Conservation (phyloP, 805 yeast genomes). For the Lipomyces sp. region DNA sequence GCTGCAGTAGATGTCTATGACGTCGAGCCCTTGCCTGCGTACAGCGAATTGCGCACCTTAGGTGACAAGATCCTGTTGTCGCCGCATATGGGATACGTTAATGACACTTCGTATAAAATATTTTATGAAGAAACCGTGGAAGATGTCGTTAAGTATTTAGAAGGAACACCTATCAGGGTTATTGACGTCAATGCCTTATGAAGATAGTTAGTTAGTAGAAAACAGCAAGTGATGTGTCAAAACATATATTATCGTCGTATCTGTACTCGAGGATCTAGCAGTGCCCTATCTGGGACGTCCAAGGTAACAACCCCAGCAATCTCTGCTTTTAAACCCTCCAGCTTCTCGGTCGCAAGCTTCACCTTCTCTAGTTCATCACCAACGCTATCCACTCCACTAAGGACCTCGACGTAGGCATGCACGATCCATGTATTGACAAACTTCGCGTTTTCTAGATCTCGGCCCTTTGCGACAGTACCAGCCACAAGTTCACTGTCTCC, state of each 20-base stretch:
- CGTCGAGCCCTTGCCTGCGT: constrained; percentile 29
- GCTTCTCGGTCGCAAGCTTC: constrained; percentile 12
- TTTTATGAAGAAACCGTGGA: constrained; percentile 23
- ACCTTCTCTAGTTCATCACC: constrained; percentile 22
- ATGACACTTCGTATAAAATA: constrained; percentile 14
- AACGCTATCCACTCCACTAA: constrained; percentile 10
- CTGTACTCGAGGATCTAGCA: constrained; percentile 27
- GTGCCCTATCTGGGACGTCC: constrained; percentile 25
- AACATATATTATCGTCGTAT: constrained; percentile 14
- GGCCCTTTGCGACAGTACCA: constrained; percentile 10
- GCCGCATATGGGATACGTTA: constrained; percentile 30
- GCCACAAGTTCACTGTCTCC: constrained; percentile 14
- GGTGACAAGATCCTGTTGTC: constrained; percentile 27
- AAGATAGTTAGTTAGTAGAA: too few relatives aligned
- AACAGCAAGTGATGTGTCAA: background rate
- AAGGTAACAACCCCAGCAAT: constrained; percentile 18
- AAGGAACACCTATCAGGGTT: constrained; percentile 8
- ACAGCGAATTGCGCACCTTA: constrained; percentile 21
- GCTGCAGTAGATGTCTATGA: constrained; percentile 32
- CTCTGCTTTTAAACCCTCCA: constrained; percentile 21
- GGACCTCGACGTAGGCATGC: constrained; percentile 25
- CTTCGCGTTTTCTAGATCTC: constrained; percentile 13
- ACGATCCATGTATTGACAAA: constrained; percentile 22
- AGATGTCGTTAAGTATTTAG: constrained; percentile 9
- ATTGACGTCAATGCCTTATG: background rate